phyloP scores from a whole-genome alignment of 257 asterid species.

The Solanum bulbocastanum region DNA sequence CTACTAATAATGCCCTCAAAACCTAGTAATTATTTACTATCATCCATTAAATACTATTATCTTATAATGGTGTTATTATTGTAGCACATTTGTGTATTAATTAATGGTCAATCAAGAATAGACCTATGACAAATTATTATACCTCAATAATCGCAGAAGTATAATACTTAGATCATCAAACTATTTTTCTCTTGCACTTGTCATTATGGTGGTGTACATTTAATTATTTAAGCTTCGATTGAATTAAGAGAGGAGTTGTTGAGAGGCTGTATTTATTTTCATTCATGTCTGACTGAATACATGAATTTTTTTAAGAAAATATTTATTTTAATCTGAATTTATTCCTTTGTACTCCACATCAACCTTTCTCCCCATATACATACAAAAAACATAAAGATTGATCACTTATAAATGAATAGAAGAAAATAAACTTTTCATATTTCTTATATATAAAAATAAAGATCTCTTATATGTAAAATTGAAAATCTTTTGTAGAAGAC shows the following conservation, averaged over 20 bases:
- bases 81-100: background rate
- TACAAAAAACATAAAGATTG: background rate
- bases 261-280: background rate
- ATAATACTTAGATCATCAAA: background rate
- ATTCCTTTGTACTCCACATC: background rate
- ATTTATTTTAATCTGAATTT: no score
- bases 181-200: background rate
- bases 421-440: no score
- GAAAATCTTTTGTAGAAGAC: no score
- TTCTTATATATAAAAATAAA: no score
- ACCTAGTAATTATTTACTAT: background rate
- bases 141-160: background rate
- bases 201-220: background rate
- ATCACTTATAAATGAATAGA: no score
- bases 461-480: no score
- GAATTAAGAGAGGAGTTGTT: background rate
- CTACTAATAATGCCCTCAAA: background rate
- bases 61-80: background rate
- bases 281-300: background rate
- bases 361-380: background rate
- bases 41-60: background rate
- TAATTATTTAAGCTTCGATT: background rate
- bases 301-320: background rate
- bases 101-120: background rate
- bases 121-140: background rate